Evolutionary conservation across 129 eudicot genomes (phyloP), one percentile per base, ranked within the genome.

Genomic region (Pulicaria dysenterica): DNA sequence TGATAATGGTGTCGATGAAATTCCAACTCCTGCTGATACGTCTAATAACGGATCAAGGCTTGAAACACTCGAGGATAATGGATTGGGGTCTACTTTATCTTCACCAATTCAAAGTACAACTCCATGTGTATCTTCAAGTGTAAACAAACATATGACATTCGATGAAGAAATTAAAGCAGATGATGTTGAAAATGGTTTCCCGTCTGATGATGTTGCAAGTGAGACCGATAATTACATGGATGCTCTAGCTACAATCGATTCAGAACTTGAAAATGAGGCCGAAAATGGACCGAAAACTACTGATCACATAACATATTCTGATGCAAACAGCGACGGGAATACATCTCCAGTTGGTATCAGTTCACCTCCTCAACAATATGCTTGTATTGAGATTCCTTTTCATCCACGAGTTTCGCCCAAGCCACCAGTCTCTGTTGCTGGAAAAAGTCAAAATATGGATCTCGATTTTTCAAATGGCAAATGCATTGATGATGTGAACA

Each of bases 161-260:
- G 79, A 78, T 76, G 82, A 57, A 58, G 98, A 80, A 61, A 77
- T 80, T 60, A 79, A 67, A 48, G 50, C 65, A 17, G 81, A 64
- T 58, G 75, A 56, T 56, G 63, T 83, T 51, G 69, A 68, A 69
- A 83, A 60, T 57, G 84, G 80, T 61, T 76, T 84, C 41, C 58
- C 73, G 48, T 84, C 89, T 54, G 92, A 84, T 75, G 96, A 76
- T 61, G 75, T 72, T 79, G 86, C 89, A 37, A 90, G 96, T 77
- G 98, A 89, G 75, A 62, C 85, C 51, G 92, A 93, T 60, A 84
- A 77, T 70, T 93, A 87, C 73, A 65, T 85, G 83, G 98, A 93
- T 82, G 98, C 96, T 31, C 87, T 86, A 73, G 82, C 87, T 45
- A 80, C 87, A 16, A 82, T 90, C 81, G 98, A 85, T 17, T 79